These are phyloP conservation scores for Backusella australiensis DNA, from an alignment of 192 early-diverging fungal species.

Conservation along the genomic window DNA sequence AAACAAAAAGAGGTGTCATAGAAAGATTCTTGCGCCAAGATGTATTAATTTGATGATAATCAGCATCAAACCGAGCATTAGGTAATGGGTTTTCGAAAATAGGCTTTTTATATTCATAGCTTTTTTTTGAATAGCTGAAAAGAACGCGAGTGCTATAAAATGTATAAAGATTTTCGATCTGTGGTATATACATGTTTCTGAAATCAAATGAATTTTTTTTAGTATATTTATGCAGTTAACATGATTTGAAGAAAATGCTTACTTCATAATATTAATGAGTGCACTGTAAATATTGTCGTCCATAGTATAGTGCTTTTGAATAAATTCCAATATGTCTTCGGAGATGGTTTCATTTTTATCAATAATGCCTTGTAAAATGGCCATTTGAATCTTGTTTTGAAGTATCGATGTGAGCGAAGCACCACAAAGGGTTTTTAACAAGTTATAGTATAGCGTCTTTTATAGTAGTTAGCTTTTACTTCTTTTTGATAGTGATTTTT, in stretches of 20 bases:
- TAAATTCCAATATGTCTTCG: slow-evolving; percentile 36
- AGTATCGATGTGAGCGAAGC: not conserved
- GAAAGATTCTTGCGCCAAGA: slow-evolving; percentile 38
- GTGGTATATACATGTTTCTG: slow-evolving; percentile 59
- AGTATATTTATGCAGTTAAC: not conserved
- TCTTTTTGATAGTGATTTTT: not conserved
- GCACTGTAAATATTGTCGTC: slow-evolving; percentile 34
- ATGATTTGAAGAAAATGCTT: not conserved
- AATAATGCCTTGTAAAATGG: slow-evolving; percentile 36
- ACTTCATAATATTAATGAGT: slow-evolving; percentile 40
- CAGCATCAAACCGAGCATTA: slow-evolving; percentile 62
- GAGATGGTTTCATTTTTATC: slow-evolving; percentile 40
- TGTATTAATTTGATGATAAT: slow-evolving; percentile 56
- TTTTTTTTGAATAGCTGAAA: slow-evolving; percentile 55
- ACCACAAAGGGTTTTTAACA: slow-evolving; percentile 40
- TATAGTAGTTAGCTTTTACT: not conserved
- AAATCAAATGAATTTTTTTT: not conserved
- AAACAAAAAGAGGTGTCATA: slow-evolving; percentile 35
- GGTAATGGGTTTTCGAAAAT: slow-evolving; percentile 65
- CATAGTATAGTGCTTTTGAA: slow-evolving; percentile 37
- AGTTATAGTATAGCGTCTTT: slow-evolving; percentile 47
- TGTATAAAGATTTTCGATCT: slow-evolving; percentile 62
- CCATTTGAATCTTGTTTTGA: not conserved
- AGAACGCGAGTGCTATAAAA: slow-evolving; percentile 58
- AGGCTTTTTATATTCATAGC: slow-evolving; percentile 57